phyloP scores from a whole-genome alignment of 768 basidiomycete species.

The Russula olivacea region DNA sequence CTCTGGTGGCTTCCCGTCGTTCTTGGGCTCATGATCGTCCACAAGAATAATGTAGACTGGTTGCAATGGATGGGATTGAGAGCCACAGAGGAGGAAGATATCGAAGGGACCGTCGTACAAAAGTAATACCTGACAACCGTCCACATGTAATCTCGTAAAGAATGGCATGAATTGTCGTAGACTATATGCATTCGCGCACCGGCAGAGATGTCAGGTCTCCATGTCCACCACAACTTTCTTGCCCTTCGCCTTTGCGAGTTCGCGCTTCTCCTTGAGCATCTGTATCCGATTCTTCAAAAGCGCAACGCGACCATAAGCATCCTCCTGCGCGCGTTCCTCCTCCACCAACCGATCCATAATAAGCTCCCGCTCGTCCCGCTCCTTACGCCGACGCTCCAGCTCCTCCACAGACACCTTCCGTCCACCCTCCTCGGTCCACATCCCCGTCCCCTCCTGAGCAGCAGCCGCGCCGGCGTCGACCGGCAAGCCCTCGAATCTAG shows the following conservation, averaged over 20 bases:
- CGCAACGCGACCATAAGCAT: constrained; percentile 71
- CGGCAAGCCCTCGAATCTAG: constrained; percentile 46
- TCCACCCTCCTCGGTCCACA: constrained; percentile 28
- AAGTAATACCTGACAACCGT: neutral
- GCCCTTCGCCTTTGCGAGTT: constrained; percentile 27
- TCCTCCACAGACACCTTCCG: constrained; percentile 39
- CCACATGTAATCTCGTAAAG: neutral
- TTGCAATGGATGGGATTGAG: constrained; percentile 48
- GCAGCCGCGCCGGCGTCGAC: too few relatives aligned
- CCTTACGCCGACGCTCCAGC: constrained; percentile 44
- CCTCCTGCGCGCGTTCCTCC: constrained; percentile 82
- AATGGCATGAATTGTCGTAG: neutral
- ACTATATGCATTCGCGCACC: neutral
- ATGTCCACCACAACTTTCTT: constrained; percentile 8
- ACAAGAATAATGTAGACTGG: constrained; percentile 86
- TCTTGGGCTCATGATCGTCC: constrained; percentile 89
- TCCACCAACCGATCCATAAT: constrained; percentile 83
- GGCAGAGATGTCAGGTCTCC: constrained; percentile 5
- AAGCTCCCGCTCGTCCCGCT: constrained; percentile 69
- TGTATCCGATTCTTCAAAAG: constrained; percentile 62
- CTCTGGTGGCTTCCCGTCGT: constrained; percentile 89
- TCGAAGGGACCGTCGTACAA: neutral
- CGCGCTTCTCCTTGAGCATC: constrained; percentile 45
- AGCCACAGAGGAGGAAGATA: constrained; percentile 10
- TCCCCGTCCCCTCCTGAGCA: constrained; percentile 15